phyloP scores from a whole-genome alignment of 208 protist species.

The Trypanosoma lewisi region DNA sequence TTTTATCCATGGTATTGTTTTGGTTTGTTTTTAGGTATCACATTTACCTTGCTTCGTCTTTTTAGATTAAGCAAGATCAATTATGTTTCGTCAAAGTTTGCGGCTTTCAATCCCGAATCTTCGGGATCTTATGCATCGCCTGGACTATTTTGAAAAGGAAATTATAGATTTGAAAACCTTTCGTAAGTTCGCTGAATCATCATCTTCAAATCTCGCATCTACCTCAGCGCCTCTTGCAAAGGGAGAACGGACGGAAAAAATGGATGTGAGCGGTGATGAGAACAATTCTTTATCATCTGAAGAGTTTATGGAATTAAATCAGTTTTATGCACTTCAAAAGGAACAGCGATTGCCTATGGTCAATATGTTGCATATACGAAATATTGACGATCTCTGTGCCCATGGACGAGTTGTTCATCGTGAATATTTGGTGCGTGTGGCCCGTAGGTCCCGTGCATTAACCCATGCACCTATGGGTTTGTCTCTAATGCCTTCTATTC shows the following conservation, averaged over 20 bases:
- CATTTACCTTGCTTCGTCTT: slow-evolving; percentile 3
- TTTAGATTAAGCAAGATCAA: neutral
- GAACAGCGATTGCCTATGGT: slow-evolving; percentile 30
- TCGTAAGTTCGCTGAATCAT: slow-evolving; percentile 52
- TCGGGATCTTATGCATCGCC: slow-evolving; percentile 36
- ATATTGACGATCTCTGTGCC: slow-evolving; percentile 42
- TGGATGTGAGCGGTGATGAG: slow-evolving; percentile 20
- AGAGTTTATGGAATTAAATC: slow-evolving; percentile 72
- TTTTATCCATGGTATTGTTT: neutral
- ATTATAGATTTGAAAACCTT: slow-evolving; percentile 74
- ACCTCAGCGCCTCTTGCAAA: slow-evolving; percentile 40
- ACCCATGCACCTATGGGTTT: slow-evolving; percentile 60
- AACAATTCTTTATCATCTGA: slow-evolving; percentile 54
- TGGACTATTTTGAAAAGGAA: slow-evolving; percentile 76
- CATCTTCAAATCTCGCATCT: slow-evolving; percentile 49
- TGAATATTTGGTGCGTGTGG: slow-evolving; percentile 62
- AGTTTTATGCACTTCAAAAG: slow-evolving; percentile 68
- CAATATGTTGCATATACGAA: slow-evolving; percentile 55
- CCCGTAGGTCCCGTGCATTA: slow-evolving; percentile 37
- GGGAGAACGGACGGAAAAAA: slow-evolving; percentile 30
- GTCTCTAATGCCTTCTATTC: slow-evolving; percentile 69
- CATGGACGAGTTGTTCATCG: slow-evolving; percentile 48
- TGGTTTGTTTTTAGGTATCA: neutral
- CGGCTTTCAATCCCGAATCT: slow-evolving; percentile 14
- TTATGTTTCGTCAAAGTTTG: slow-evolving; percentile 21